These are phyloP conservation scores for Aspergillus versicolor DNA, from an alignment of 2,329 filamentous ascomycete species.

Conservation along the genomic window DNA sequence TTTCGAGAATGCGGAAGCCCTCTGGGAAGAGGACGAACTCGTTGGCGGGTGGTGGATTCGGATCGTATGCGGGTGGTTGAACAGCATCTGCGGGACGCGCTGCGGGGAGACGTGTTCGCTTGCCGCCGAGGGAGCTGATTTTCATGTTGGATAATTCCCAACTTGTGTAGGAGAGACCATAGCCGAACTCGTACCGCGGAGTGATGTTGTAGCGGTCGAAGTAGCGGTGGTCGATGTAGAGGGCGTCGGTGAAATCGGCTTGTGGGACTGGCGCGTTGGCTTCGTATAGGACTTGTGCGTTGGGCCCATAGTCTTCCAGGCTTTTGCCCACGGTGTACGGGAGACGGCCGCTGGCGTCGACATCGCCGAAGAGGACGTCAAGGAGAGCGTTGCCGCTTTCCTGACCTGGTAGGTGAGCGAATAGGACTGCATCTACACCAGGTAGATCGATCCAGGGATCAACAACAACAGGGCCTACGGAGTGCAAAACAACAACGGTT, in stretches of 20 bases:
- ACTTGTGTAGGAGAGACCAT: constrained; percentile 76
- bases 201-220: constrained; percentile 74
- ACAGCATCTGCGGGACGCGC: constrained; percentile 42
- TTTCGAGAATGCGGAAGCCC: constrained; percentile 60
- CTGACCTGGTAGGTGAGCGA: constrained; percentile 84
- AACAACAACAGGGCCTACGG: constrained; percentile 78
- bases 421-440: constrained; percentile 73
- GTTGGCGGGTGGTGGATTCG: constrained; percentile 52
- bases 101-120: constrained; percentile 50
- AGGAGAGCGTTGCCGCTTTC: constrained; percentile 80
- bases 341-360: constrained; percentile 76
- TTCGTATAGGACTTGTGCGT: constrained; percentile 66
- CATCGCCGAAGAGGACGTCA: constrained; percentile 75
- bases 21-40: constrained; percentile 61
- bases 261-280: constrained; percentile 72
- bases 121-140: constrained; percentile 44
- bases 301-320: constrained; percentile 73
- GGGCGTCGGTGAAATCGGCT: constrained; percentile 77
- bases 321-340: constrained; percentile 82
- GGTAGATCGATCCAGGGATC: constrained; percentile 78
- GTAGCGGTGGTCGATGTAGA: constrained; percentile 87
- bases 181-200: constrained; percentile 84
- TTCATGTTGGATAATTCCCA: constrained; percentile 62
- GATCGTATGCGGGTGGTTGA: constrained; percentile 56
- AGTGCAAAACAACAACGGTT: constrained; percentile 82